Evolutionary conservation across 1,284 basidiomycete genomes (phyloP).

Genomic region (Cystobasidiaceae sp.): DNA sequence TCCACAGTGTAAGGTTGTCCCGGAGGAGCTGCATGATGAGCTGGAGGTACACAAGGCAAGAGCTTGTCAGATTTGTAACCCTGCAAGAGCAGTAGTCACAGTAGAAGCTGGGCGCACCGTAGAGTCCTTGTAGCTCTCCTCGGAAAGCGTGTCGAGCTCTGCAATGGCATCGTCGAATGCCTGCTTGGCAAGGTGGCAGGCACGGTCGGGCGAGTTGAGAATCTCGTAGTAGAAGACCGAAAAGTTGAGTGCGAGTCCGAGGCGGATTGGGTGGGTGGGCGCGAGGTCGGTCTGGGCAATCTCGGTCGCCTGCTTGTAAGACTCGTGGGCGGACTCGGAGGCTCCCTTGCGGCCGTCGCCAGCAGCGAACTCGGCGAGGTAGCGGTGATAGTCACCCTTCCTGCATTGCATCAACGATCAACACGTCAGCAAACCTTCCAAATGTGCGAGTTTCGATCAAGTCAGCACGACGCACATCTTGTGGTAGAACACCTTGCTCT

Average conservation of each 20-base stretch:
- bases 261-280: constrained; percentile 98
- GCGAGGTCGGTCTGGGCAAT: constrained; percentile 91
- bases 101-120: constrained; percentile 26
- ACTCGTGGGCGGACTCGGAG: constrained; percentile 94
- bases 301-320: constrained; percentile 98
- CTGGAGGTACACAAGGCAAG: constrained; percentile 52
- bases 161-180: constrained; percentile 99
- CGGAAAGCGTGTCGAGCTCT: constrained; percentile 97
- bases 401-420: constrained; percentile 50
- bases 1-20: constrained; percentile 77
- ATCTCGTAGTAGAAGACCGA: constrained; percentile 99
- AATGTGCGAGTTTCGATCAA: not conserved
- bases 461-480: constrained; percentile 72
- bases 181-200: constrained; percentile 99
- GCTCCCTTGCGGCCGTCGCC: constrained; percentile 94
- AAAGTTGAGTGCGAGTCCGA: constrained; percentile 99
- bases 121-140: constrained; percentile 91
- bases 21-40: constrained; percentile 99
- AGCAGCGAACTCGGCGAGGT: constrained; percentile 98
- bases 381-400: constrained; percentile 99
- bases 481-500: constrained; percentile 99
- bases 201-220: constrained; percentile 97
- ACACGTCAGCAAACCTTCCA: not conserved
- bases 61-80: not conserved
- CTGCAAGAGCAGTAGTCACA: not conserved